phyloP scores from a whole-genome alignment of 805 yeast species.

The Jamesozyma spencerorum region DNA sequence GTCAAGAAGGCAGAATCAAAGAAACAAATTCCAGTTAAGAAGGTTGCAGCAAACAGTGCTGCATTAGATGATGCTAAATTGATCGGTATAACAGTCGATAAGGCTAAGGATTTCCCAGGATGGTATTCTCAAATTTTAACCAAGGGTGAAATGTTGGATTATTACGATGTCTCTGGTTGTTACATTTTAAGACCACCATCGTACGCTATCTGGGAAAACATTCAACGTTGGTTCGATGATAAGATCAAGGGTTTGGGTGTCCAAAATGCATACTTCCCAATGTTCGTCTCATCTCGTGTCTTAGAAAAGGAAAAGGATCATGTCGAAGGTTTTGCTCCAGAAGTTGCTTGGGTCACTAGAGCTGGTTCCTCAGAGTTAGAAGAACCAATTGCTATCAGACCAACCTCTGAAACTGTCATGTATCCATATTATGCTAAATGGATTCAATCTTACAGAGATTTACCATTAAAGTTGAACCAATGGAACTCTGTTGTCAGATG shows the following conservation, averaged over 20 bases:
- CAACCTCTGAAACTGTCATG: constrained; percentile 99
- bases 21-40: constrained; percentile 20
- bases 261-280: constrained; percentile 92
- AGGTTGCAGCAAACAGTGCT: constrained; percentile 32
- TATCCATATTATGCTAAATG: constrained; percentile 98
- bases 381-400: constrained; percentile 98
- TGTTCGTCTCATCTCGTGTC: constrained; percentile 90
- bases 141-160: constrained; percentile 97
- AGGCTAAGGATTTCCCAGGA: constrained; percentile 81
- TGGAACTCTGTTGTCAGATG: constrained; percentile 99
- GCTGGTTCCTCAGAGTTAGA: constrained; percentile 93
- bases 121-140: constrained; percentile 97
- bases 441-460: constrained; percentile 96
- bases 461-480: constrained; percentile 92
- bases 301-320: constrained; percentile 97
- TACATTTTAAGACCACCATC: constrained; percentile 95
- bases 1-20: constrained; percentile 32
- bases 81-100: constrained; percentile 93
- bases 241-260: constrained; percentile 84
- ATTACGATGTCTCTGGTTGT: constrained; percentile 98
- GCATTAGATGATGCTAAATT: constrained; percentile 76
- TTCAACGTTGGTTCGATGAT: constrained; percentile 77
- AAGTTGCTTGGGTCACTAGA: constrained; percentile 98
- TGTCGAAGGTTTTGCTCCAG: constrained; percentile 98
- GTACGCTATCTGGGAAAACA: constrained; percentile 87